These are phyloP conservation scores for Volvox reticuliferus DNA, from an alignment of 139 green algal genomes.

Conservation along the genomic window DNA sequence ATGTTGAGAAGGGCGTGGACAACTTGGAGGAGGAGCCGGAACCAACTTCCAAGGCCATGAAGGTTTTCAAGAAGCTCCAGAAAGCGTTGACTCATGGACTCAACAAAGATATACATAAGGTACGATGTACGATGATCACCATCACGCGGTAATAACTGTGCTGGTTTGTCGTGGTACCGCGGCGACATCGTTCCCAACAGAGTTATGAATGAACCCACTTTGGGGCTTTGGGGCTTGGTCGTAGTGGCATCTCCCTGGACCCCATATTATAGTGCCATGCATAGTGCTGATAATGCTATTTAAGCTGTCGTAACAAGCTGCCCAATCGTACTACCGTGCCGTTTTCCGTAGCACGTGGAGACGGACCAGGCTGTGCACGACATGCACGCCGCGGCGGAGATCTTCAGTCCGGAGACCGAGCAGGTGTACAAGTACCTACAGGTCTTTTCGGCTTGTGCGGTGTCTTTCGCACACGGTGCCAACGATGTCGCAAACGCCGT, in stretches of 20 bases:
- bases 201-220: no score
- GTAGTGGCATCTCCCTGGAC: no score
- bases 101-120: constrained; percentile 14
- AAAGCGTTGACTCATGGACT: not conserved
- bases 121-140: no score
- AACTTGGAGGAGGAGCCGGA: constrained; percentile 3
- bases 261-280: no score
- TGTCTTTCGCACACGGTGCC: constrained; percentile 62
- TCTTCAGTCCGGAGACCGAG: constrained; percentile 82
- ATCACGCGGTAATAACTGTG: no score
- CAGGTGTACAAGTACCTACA: constrained; percentile 63
- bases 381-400: constrained; percentile 77
- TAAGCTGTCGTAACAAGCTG: not conserved
- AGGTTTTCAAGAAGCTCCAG: constrained; percentile 5
- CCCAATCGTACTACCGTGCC: not conserved
- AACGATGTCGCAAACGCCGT: constrained; percentile 90
- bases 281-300: no score
- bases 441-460: constrained; percentile 46
- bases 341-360: not conserved
- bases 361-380: not conserved
- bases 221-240: no score
- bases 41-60: not conserved
- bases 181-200: no score
- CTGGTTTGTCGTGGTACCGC: no score
- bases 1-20: not conserved